A percentile compares a stretch with the other conserved stretches of the same genome.
Evolutionary conservation across 2,329 filamentous ascomycete genomes (phyloP).

Genomic region (Trichoderma gracile): DNA sequence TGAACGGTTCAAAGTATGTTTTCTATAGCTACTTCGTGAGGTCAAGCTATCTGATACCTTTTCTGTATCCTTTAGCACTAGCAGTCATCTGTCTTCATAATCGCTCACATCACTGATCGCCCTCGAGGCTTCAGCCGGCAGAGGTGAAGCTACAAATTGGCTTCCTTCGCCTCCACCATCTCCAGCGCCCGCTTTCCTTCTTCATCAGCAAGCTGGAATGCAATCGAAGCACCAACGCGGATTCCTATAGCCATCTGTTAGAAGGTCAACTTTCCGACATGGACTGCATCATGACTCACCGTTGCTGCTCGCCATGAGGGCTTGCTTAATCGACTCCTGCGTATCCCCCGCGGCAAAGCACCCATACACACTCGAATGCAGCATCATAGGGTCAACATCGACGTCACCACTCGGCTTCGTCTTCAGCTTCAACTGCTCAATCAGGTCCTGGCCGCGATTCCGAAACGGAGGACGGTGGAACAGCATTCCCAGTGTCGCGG

Average conservation of each 20-base stretch:
- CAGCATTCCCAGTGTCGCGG: slow-evolving; percentile 42
- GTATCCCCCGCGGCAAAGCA: slow-evolving; percentile 58
- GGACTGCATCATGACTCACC: neutral
- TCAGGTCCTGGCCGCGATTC: slow-evolving; percentile 46
- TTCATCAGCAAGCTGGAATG: slow-evolving; percentile 21
- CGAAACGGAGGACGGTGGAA: slow-evolving; percentile 41
- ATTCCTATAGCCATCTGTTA: neutral
- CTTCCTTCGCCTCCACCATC: neutral
- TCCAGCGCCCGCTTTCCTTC: slow-evolving; percentile 22
- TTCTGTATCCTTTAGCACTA: no score
- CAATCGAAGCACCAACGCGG: slow-evolving; percentile 19
- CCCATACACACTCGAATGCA: slow-evolving; percentile 51
- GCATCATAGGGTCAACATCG: slow-evolving; percentile 46
- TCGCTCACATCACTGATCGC: no score
- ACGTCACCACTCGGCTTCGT: slow-evolving; percentile 47
- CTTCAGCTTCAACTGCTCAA: slow-evolving; percentile 43
- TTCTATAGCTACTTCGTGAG: no score
- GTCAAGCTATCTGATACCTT: no score
- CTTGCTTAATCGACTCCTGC: slow-evolving; percentile 24
- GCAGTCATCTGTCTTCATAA: no score
- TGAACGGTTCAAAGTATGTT: no score
- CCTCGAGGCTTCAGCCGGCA: no score
- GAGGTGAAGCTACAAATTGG: neutral
- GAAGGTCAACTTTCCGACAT: neutral
- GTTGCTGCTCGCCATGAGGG: slow-evolving; percentile 21